Conservation (phyloP, 768 basidiomycete genomes). For the Pleurotus tuber-regium region DNA sequence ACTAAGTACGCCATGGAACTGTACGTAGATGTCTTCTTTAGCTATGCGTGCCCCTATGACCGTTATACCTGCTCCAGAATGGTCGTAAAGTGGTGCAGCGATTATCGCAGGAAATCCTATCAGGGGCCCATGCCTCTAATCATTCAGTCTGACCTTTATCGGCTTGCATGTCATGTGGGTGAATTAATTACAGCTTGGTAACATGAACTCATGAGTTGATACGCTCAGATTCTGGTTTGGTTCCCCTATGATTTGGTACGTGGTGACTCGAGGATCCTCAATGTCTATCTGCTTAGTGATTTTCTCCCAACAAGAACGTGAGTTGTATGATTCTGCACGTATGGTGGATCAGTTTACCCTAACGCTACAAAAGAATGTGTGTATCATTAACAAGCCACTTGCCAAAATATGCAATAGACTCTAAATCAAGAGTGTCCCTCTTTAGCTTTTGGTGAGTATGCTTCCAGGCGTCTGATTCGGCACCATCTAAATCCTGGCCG, state of each 20-base stretch:
- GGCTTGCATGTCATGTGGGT: neutral
- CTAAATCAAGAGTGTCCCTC: too few relatives aligned
- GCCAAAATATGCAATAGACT: too few relatives aligned
- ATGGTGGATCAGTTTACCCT: too few relatives aligned
- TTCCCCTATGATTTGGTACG: neutral
- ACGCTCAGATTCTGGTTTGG: neutral
- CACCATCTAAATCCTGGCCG: too few relatives aligned
- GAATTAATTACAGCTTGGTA: neutral
- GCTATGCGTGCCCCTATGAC: neutral
- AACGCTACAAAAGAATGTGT: neutral
- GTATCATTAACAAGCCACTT: too few relatives aligned
- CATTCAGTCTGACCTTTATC: neutral
- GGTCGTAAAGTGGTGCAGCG: neutral
- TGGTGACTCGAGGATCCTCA: neutral
- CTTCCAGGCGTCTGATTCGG: too few relatives aligned
- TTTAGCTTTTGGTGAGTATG: too few relatives aligned
- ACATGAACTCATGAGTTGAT: neutral
- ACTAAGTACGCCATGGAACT: neutral
- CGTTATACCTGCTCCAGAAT: neutral
- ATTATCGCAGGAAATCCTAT: neutral
- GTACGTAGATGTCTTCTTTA: neutral
- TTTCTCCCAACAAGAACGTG: neutral
- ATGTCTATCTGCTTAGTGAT: too few relatives aligned
- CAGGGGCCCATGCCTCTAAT: neutral
- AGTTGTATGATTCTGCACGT: too few relatives aligned